These are phyloP conservation scores for Mycosphaerelloides madeirae DNA, from an alignment of 2,329 filamentous ascomycete genomes.

Conservation along the genomic window DNA sequence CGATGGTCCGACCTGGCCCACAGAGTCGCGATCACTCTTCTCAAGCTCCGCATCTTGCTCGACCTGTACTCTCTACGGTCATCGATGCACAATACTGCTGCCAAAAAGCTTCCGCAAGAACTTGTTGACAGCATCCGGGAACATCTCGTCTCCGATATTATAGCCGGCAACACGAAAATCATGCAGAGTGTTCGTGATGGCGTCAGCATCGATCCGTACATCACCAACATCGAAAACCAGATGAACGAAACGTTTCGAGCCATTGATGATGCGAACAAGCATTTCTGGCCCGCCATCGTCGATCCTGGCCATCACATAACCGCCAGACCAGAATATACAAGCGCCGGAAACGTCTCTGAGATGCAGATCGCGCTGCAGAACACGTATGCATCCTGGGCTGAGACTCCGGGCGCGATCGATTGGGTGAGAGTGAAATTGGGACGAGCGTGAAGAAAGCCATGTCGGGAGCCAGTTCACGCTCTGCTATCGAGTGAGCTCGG, in stretches of 20 bases:
- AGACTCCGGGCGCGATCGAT: constrained; percentile 7
- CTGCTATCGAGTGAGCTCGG: too few species aligned
- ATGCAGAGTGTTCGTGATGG: constrained; percentile 5
- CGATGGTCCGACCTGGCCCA: neutral
- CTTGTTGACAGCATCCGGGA: neutral
- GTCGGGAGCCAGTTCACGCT: too few species aligned
- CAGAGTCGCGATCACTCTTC: neutral
- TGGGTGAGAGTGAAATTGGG: too few species aligned
- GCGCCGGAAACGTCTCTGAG: neutral
- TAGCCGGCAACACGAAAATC: neutral
- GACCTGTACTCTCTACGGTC: constrained; percentile 2
- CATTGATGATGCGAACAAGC: neutral
- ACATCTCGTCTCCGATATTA: neutral
- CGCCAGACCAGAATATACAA: neutral
- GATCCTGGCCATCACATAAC: neutral
- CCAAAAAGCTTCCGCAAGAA: constrained; percentile 1
- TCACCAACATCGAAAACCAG: constrained; percentile 3
- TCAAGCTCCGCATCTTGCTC: constrained; percentile 7
- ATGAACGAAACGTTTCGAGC: neutral
- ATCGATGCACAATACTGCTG: neutral
- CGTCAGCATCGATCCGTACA: neutral
- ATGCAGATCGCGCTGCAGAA: constrained; percentile 3
- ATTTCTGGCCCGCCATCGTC: constrained; percentile 10
- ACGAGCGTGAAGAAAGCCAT: too few species aligned
- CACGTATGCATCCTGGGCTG: constrained; percentile 6